Conservation (phyloP, 2,329 filamentous ascomycete genomes). For the Chrysosporium queenslandicum region DNA sequence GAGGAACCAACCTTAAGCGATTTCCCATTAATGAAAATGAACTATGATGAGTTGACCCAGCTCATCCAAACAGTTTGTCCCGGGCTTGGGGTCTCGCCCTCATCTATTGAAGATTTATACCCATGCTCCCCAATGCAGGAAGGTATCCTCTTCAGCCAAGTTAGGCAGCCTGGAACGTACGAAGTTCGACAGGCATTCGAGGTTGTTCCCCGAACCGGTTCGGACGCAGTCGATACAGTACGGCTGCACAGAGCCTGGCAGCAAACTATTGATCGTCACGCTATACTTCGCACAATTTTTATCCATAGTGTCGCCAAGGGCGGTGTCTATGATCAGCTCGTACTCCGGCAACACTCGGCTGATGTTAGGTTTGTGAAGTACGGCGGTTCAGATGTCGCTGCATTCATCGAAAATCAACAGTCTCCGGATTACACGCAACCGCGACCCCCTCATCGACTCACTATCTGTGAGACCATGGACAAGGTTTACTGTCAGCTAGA, state of each 20-base stretch:
- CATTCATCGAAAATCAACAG: constrained; percentile 20
- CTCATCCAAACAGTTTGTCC: not conserved
- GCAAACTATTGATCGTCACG: not conserved
- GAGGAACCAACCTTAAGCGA: not conserved
- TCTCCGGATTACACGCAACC: constrained; percentile 23
- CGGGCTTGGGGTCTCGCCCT: not conserved
- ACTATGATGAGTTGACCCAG: not conserved
- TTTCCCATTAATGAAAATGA: constrained; percentile 1
- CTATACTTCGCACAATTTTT: not conserved
- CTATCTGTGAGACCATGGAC: constrained; percentile 24
- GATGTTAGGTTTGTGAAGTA: not conserved
- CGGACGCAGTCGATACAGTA: not conserved
- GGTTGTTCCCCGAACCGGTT: not conserved
- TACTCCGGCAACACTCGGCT: not conserved
- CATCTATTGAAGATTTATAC: constrained; percentile 10
- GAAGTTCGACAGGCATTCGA: not conserved
- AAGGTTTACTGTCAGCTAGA: constrained; percentile 23
- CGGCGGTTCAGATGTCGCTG: not conserved
- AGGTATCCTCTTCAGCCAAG: constrained; percentile 4
- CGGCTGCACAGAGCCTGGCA: constrained; percentile 1
- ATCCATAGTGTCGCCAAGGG: not conserved
- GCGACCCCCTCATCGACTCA: constrained; percentile 29
- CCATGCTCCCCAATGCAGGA: constrained; percentile 9
- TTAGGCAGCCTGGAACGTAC: not conserved
- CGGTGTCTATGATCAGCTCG: not conserved